These are phyloP conservation scores for Colletotrichum falcatum DNA, from an alignment of 2,329 filamentous ascomycete species.

Conservation along the genomic window DNA sequence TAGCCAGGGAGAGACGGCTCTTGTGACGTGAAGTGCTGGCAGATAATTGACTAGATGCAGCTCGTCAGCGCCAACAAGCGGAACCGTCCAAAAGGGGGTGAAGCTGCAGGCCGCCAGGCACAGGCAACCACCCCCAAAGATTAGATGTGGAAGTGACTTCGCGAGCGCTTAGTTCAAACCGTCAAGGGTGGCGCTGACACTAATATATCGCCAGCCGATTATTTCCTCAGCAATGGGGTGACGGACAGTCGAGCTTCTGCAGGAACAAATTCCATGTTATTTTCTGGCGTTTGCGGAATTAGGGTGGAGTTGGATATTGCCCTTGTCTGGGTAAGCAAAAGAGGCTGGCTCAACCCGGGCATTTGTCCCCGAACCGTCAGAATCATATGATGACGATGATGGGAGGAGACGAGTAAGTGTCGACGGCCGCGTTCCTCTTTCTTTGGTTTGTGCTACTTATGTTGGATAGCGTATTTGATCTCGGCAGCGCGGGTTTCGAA, in stretches of 20 bases:
- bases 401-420: neutral
- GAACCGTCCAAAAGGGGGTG: neutral
- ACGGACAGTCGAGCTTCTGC: neutral
- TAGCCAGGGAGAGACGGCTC: neutral
- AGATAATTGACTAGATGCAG: neutral
- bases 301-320: neutral
- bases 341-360: neutral
- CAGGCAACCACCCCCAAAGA: neutral
- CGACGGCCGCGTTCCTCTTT: neutral
- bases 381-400: neutral
- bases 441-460: neutral
- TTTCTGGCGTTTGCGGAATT: neutral
- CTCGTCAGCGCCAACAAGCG: neutral
- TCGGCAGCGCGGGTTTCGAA: neutral
- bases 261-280: neutral
- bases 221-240: conserved; percentile 12
- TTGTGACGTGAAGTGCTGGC: neutral
- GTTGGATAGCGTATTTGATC: neutral
- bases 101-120: neutral
- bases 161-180: conserved; percentile 2
- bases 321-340: neutral
- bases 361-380: neutral
- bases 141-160: neutral
- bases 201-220: neutral
- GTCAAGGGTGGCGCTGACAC: conserved; percentile 21